A percentile compares a stretch with the other conserved stretches of the same genome.
Evolutionary conservation across 768 basidiomycete genomes (phyloP).

Genomic region (Pulveroboletus sp.): DNA sequence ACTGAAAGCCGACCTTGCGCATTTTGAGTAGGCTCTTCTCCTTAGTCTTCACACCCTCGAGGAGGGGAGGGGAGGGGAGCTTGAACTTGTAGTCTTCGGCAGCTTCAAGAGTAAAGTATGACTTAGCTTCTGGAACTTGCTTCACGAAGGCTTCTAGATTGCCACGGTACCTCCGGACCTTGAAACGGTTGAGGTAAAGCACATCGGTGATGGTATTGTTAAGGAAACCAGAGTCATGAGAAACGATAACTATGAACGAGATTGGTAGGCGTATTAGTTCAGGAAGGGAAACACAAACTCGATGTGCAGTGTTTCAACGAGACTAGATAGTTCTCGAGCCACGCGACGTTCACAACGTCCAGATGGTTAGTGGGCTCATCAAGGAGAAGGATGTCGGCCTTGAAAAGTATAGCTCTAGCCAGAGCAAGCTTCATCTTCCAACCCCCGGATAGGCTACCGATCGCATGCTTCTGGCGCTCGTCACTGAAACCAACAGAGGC

Average conservation of each 20-base stretch:
- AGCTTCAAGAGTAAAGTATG: constrained; percentile 95
- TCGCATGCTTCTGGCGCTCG: constrained; percentile 78
- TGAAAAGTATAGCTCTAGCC: constrained; percentile 96
- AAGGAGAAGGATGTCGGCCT: constrained; percentile 92
- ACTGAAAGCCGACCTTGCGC: constrained; percentile 97
- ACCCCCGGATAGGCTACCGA: constrained; percentile 92
- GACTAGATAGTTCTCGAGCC: constrained; percentile 93
- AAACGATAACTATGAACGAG: constrained; percentile 72
- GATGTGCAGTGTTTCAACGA: constrained; percentile 88
- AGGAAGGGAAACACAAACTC: constrained; percentile 43
- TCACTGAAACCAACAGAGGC: constrained; percentile 89
- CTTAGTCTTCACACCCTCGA: constrained; percentile 99
- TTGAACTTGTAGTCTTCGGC: constrained; percentile 98
- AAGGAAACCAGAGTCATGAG: constrained; percentile 95
- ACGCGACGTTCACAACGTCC: constrained; percentile 96
- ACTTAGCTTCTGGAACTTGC: constrained; percentile 93
- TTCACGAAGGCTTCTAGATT: constrained; percentile 94
- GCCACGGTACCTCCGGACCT: constrained; percentile 90
- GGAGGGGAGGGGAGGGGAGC: constrained; percentile 93
- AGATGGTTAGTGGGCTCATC: constrained; percentile 97
- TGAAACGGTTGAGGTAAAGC: constrained; percentile 97
- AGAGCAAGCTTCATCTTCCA: constrained; percentile 99
- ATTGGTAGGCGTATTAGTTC: constrained; percentile 7
- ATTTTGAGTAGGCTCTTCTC: constrained; percentile 96
- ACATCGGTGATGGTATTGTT: constrained; percentile 99